Base-by-base conservation (phyloP, 2,329 filamentous ascomycete species). In the Neobulgaria alba region DNA sequence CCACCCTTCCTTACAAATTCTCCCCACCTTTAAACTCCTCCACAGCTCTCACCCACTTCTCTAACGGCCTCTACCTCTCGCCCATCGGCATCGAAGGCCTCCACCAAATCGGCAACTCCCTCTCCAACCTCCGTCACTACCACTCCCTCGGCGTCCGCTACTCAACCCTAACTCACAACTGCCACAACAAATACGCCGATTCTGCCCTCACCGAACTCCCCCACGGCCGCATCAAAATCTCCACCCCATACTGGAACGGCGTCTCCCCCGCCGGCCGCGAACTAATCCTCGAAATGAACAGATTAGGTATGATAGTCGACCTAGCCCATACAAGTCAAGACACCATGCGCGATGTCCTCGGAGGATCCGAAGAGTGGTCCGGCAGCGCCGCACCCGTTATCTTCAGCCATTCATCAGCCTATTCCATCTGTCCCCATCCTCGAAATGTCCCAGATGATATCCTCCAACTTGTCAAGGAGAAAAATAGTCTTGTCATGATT, bases 261-360 rank as follows among this genome's bases (percentile, higher is more conserved):
- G 69, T 96, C 1, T 90, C 82, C 44, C 67, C 72, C 1, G 71
- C 71, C 1, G 90, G 90, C 3, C 73, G 75, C 38, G 59, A 69
- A 10, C 64, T 95, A 0, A 69, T 96, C 33, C 69, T 69, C 26
- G 90, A 96, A 67, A 95, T 96, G 89, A 96, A 95, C 60, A 76
- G 90, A 3, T 68, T 95, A 2, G 90, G 90, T 18, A 88, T 95
- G 80, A 78, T 95, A n/a, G 84, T 96, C 30, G 90, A 95, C 58
- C 70, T 95, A 26, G 74, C 84, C 5, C 90, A 95, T 61, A 77
- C 80, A 17, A 73, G 82, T 53, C 73, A 76, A 42, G 82, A 90
- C 45, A 95, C 89, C 0, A 92, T 93, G 85, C 66, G 79, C 5
- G 85, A 95, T 54, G 85, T 90, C 0, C 73, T 95, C 0, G 77